phyloP scores from a whole-genome alignment of 2,329 filamentous ascomycete genomes.

The Aspergillus sp. region DNA sequence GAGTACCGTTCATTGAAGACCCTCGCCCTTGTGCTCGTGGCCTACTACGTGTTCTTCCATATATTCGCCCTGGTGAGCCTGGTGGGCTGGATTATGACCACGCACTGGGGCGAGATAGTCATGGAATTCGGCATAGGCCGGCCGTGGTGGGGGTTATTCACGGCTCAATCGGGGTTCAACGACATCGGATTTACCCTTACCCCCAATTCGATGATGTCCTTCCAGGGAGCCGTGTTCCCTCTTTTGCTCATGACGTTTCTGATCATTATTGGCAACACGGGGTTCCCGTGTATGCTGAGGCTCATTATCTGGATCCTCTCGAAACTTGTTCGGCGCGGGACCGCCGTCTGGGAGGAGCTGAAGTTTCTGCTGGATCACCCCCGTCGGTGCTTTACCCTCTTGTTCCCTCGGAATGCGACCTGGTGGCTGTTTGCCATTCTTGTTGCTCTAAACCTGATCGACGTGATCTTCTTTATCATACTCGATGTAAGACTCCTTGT shows the following conservation, averaged over 20 bases:
- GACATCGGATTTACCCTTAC: slow-evolving; percentile 92
- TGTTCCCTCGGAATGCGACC: slow-evolving; percentile 82
- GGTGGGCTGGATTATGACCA: slow-evolving; percentile 66
- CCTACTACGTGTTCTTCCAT: slow-evolving; percentile 78
- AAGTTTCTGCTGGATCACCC: slow-evolving; percentile 89
- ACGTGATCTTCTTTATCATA: slow-evolving; percentile 84
- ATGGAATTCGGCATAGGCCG: slow-evolving; percentile 51
- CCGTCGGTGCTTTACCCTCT: slow-evolving; percentile 85
- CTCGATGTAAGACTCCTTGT: slow-evolving; percentile 59
- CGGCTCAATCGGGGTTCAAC: slow-evolving; percentile 78
- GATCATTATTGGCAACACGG: slow-evolving; percentile 91
- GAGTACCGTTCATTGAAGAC: slow-evolving; percentile 91
- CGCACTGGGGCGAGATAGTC: slow-evolving; percentile 58
- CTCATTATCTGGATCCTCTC: slow-evolving; percentile 81
- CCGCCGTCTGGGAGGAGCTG: slow-evolving; percentile 78
- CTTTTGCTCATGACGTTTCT: slow-evolving; percentile 73
- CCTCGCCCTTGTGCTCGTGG: slow-evolving; percentile 64
- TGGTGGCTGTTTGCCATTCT: slow-evolving; percentile 95
- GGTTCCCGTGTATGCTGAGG: slow-evolving; percentile 87
- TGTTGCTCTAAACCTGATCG: slow-evolving; percentile 68
- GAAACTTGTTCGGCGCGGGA: slow-evolving; percentile 54
- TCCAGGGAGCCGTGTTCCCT: slow-evolving; percentile 65
- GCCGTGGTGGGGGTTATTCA: slow-evolving; percentile 89
- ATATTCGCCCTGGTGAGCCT: slow-evolving; percentile 64
- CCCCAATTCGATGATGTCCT: slow-evolving; percentile 87